Evolutionary conservation across 768 basidiomycete species (phyloP).

Genomic region (Lanmaoa rubissima): DNA sequence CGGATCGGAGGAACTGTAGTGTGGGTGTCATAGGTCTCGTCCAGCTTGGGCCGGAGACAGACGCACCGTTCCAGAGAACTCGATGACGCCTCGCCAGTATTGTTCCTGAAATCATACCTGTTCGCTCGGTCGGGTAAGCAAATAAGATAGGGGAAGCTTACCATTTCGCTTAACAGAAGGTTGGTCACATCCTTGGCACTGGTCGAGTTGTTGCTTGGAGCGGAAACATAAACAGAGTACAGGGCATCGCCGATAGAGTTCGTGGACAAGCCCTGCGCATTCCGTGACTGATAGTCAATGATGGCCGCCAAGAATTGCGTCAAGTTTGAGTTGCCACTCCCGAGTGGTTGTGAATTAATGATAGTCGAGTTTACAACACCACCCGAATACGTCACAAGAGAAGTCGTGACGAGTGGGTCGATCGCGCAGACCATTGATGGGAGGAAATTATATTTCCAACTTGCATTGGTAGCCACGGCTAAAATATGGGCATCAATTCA

Average conservation of each 20-base stretch:
- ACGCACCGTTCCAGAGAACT: constrained; percentile 18
- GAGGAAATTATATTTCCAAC: constrained; percentile 17
- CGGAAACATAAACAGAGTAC: constrained; percentile 8
- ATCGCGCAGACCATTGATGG: constrained; percentile 7
- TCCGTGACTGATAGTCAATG: constrained; percentile 2
- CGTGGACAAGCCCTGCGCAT: constrained; percentile 10
- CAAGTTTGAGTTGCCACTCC: constrained; percentile 2
- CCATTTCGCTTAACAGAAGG: constrained; percentile 1
- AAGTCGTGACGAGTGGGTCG: constrained; percentile 7
- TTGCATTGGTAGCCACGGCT: constrained; percentile 2
- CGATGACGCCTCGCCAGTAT: constrained; percentile 17
- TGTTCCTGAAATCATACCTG: not conserved
- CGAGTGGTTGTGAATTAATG: not conserved
- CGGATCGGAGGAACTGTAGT: constrained; percentile 6
- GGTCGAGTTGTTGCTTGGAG: not conserved
- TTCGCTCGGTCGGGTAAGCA: too few relatives aligned
- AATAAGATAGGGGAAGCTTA: not conserved
- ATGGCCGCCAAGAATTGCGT: constrained; percentile 12
- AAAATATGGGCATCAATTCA: not conserved
- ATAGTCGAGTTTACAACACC: not conserved
- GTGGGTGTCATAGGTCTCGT: too few relatives aligned
- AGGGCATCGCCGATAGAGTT: constrained; percentile 22
- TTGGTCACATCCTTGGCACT: not conserved
- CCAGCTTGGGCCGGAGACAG: not conserved
- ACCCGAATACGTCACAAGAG: constrained; percentile 11